Percentiles rank a stretch among this genome's conserved stretches.
Evolutionary conservation across 1,139 yeast genomes (phyloP).

Genomic region (Lizanozyma gosingica): DNA sequence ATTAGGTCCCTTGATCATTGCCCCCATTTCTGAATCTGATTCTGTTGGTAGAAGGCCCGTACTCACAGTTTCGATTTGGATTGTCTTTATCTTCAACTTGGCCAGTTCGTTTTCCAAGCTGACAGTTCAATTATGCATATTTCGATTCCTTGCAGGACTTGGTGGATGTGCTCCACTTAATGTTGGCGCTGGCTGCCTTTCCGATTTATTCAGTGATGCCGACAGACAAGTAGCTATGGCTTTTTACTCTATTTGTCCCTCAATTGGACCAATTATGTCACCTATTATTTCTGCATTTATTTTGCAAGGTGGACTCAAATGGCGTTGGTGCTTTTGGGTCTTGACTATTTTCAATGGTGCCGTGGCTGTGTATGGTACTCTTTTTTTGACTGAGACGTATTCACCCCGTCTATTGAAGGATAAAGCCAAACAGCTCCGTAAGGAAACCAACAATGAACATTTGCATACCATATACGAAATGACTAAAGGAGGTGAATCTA

Average conservation of each 20-base stretch:
- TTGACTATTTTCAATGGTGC: constrained; percentile 46
- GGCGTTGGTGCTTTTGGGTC: constrained; percentile 63
- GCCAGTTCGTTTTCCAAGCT: constrained; percentile 50
- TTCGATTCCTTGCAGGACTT: constrained; percentile 52
- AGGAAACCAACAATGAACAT: constrained; percentile 44
- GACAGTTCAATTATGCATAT: constrained; percentile 46
- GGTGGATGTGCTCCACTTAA: constrained; percentile 61
- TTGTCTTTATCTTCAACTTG: constrained; percentile 43
- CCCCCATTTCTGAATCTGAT: constrained; percentile 52
- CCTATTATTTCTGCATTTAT: constrained; percentile 26
- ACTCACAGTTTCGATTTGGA: constrained; percentile 40
- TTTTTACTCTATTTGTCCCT: constrained; percentile 50
- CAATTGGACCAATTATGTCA: constrained; percentile 30
- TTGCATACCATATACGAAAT: constrained; percentile 52
- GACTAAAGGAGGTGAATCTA: constrained; percentile 22
- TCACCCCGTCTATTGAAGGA: constrained; percentile 43
- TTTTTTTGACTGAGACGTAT: constrained; percentile 47
- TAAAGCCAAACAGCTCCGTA: constrained; percentile 37
- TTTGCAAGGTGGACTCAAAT: constrained; percentile 16
- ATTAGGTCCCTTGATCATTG: constrained; percentile 48
- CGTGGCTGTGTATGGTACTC: constrained; percentile 33
- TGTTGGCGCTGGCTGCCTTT: constrained; percentile 65
- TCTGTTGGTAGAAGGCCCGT: constrained; percentile 43
- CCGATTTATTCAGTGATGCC: constrained; percentile 48
- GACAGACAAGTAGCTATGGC: constrained; percentile 52